These are phyloP conservation scores for Wickerhamiella nectarea DNA, from an alignment of 805 yeast genomes.

Conservation along the genomic window DNA sequence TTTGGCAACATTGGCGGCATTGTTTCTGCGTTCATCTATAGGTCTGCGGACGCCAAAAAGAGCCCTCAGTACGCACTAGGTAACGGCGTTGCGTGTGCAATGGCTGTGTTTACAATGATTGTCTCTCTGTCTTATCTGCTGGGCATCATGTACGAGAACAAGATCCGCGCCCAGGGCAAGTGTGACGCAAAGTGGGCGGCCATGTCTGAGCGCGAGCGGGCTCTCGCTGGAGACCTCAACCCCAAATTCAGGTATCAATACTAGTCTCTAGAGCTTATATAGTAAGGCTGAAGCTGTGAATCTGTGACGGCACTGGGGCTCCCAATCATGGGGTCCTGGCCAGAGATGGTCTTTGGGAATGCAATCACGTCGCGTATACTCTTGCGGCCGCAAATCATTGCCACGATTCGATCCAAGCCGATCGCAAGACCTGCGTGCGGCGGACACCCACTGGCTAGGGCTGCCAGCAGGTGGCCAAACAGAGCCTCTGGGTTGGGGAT, in stretches of 20 bases:
- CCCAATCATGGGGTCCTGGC: constrained; percentile 75
- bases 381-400: constrained; percentile 65
- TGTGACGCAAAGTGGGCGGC: constrained; percentile 18
- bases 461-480: constrained; percentile 76
- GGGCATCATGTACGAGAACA: constrained; percentile 23
- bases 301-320: constrained; percentile 60
- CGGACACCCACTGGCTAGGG: constrained; percentile 85
- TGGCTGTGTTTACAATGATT: constrained; percentile 32
- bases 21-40: constrained; percentile 44
- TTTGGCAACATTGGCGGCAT: constrained; percentile 67
- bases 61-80: constrained; percentile 51
- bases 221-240: constrained; percentile 23
- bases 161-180: constrained; percentile 18
- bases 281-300: constrained; percentile 41
- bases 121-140: constrained; percentile 27
- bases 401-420: constrained; percentile 87
- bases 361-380: constrained; percentile 90
- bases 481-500: constrained; percentile 44
- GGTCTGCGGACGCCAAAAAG: constrained; percentile 29
- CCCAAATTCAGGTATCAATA: constrained; percentile 24
- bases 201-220: constrained; percentile 16
- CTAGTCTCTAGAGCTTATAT: constrained; percentile 24
- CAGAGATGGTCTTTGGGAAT: constrained; percentile 85
- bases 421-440: constrained; percentile 97
- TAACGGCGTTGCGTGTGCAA: constrained; percentile 37